Conservation (phyloP, 23 red algal species). For the Cyanidioschyzon merolae region DNA sequence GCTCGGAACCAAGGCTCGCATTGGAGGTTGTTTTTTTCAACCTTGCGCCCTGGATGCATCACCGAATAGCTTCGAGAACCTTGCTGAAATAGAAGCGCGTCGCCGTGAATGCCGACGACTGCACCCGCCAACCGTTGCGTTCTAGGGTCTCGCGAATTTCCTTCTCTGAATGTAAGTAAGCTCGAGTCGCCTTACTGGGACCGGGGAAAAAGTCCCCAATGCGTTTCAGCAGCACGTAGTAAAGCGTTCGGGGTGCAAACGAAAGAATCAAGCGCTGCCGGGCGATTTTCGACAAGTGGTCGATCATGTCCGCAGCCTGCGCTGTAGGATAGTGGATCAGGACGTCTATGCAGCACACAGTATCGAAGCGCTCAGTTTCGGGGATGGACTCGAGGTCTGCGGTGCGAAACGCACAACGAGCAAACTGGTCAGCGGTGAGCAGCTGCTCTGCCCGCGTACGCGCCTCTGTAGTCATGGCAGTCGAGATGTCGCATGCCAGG, state of each 20-base stretch:
- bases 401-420: slow-evolving; percentile 29
- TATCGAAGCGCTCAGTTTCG: slow-evolving; percentile 38
- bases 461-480: slow-evolving; percentile 69
- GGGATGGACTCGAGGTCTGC: slow-evolving; percentile 51
- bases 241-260: slow-evolving; percentile 75
- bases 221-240: slow-evolving; percentile 62
- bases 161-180: slow-evolving; percentile 73
- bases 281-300: slow-evolving; percentile 29
- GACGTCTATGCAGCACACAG: slow-evolving; percentile 89
- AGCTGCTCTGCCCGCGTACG: slow-evolving; percentile 25
- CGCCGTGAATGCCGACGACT: slow-evolving; percentile 37
- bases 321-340: slow-evolving; percentile 93
- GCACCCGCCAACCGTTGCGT: slow-evolving; percentile 39
- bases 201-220: slow-evolving; percentile 94
- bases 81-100: slow-evolving; percentile 81
- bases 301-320: slow-evolving; percentile 50
- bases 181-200: slow-evolving; percentile 82
- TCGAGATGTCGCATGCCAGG: slow-evolving; percentile 71
- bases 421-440: slow-evolving; percentile 26
- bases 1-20: too few species aligned
- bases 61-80: slow-evolving; percentile 47
- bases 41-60: too few species aligned
- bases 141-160: slow-evolving; percentile 43
- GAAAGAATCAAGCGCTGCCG: slow-evolving; percentile 52
- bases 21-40: too few species aligned